Evolutionary conservation across 257 asterid species (phyloP), one percentile per base, ranked within the genome.

Genomic region (Penstemon newberryi): DNA sequence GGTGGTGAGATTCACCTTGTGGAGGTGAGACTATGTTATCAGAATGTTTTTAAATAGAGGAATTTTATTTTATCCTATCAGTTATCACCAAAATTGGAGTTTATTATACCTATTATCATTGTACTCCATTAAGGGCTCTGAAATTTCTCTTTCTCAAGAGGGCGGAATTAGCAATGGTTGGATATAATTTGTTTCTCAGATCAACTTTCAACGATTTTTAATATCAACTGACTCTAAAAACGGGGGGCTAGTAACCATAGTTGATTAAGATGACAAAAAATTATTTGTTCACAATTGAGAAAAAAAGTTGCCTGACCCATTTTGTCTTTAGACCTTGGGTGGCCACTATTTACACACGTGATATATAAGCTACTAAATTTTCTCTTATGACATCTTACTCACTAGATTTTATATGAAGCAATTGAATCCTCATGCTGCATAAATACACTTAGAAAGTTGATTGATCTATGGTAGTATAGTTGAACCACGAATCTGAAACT

Each of bases 1-100:
- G 87, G 95, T 46, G 97, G 96, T 78, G 95, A 83, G 44, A 67
- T 60, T 66, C 98, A 90, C 75, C 95, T 92, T 4, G 86, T 85
- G 63, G 96, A 92, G 97, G 98, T 92, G 83, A 77, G 85, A 70
- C 54, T 70, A 44, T 51, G 38, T 70, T 38, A 66, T 51, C 53
- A 12, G 61, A 49, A 37, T 67, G 60, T 71, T 12, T 51, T 55
- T 67, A 40, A 25, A 42, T 37, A 43, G 46, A 40, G 54, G 67
- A 18, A 33, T 56, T 60, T 73, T 56, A 15, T 42, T 68, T 66
- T 56, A 72, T 52, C 47, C 25, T 39, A 25, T 60, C 51, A 9
- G 13, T 19, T 53, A 46, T 25, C 33, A 25, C 33, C 33, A 25
- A 25, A 25, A 25, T 25, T 25, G 33, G 33, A 25, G 33, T 25